These are phyloP conservation scores for Westerdykella aurantiaca DNA, from an alignment of 2,329 filamentous ascomycete species.

Conservation along the genomic window DNA sequence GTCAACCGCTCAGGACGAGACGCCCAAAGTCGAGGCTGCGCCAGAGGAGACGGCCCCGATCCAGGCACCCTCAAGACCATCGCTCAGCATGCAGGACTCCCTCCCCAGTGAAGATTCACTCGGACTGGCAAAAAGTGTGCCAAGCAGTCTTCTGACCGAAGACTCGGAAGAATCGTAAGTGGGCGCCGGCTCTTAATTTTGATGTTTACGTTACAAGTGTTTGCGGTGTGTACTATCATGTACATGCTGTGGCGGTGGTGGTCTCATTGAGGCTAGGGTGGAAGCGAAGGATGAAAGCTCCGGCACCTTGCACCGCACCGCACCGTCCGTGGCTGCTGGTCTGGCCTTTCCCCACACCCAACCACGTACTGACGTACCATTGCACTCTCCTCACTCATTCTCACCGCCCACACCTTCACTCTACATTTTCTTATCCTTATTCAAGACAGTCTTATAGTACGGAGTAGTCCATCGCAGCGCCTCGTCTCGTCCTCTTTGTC, in stretches of 20 bases:
- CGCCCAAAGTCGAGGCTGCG: slow-evolving; percentile 15
- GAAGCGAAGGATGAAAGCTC: not conserved
- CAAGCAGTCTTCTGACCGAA: slow-evolving; percentile 47
- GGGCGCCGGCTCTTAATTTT: slow-evolving; percentile 10
- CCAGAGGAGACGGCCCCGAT: slow-evolving; percentile 18
- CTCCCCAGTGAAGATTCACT: slow-evolving; percentile 40
- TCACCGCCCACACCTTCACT: not conserved
- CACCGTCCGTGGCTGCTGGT: not conserved
- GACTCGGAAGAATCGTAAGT: slow-evolving; percentile 51
- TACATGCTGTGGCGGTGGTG: not conserved
- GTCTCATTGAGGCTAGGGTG: not conserved
- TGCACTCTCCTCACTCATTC: not conserved
- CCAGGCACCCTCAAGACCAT: slow-evolving; percentile 3
- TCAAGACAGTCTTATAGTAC: slow-evolving; percentile 2
- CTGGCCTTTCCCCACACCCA: slow-evolving; percentile 14
- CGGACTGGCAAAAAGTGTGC: slow-evolving; percentile 39
- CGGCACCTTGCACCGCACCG: not conserved
- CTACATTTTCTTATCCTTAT: slow-evolving; percentile 4
- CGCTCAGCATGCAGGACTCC: slow-evolving; percentile 8
- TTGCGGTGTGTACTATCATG: not conserved
- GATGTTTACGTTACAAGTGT: not conserved
- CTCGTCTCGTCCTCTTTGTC: slow-evolving; percentile 7
- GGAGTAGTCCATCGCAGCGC: slow-evolving; percentile 3
- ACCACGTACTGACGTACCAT: slow-evolving; percentile 1
- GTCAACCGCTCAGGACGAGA: slow-evolving; percentile 26